Base-by-base conservation (phyloP, 495 filamentous ascomycete species). In the Hypoxylon intermedium region DNA sequence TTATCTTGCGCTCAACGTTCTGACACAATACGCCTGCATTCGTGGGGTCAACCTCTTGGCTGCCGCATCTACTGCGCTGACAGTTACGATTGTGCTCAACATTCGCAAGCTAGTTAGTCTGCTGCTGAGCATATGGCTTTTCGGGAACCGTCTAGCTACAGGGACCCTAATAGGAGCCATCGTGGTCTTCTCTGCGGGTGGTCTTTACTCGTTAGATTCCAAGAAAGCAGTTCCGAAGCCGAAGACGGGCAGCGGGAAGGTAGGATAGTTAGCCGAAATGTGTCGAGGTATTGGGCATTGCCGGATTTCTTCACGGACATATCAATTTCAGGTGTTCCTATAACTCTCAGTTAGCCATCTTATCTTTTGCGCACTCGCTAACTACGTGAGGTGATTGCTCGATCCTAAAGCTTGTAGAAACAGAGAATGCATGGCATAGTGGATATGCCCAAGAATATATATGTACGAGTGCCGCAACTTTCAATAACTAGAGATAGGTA, bases 11-110 rank as follows among this genome's bases (percentile, higher is more conserved):
- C 77, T 91, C 62, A 98, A 98, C 72, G 89, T 93, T 0, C 58
- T 95, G 36, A 98, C 94, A 21, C 94, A 98, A 74, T 94, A 96
- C 67, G 79, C 89, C 15, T 98, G 94, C 71, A 96, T 98, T 58
- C 89, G 92, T 3, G 94, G 94, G 1, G 94, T 98, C 28, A 97
- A 98, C 63, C 82, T 96, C 15, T 79, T 98, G 3, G 90, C 88
- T 0, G 89, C 92, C 0, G 86, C 87, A 40, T 89, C 90, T 2
- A 92, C 93, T 12, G 96, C 94, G 0, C 78, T 98, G 45, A 97
- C 93, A 0, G 94, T 98, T 12, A 97, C 93, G 1, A 94, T 98
- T 36, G 90, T 97, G 26, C 81, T 98, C 20, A 98, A 98, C 71
- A 88, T 98, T 43, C 83, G 94, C 65, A 98, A 98, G 74, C 79